These are phyloP conservation scores for Botrytis aclada DNA, from an alignment of 2,329 filamentous ascomycete genomes.

Conservation along the genomic window DNA sequence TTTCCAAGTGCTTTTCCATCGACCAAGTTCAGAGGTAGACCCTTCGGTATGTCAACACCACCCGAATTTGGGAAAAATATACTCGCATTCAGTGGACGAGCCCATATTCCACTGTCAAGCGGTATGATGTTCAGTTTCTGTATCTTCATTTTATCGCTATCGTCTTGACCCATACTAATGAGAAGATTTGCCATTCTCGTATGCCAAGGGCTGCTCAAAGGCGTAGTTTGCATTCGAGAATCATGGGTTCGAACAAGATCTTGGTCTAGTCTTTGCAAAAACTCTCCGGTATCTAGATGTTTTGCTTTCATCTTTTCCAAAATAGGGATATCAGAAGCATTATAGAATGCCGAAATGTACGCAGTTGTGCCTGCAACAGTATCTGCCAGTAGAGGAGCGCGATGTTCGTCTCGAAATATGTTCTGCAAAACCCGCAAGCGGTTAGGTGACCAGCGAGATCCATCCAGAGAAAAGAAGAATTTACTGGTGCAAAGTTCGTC, in stretches of 20 bases:
- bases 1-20: not conserved
- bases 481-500: not conserved
- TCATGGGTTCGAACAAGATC: not conserved
- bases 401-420: not conserved
- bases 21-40: not conserved
- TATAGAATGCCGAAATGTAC: not conserved
- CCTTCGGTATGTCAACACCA: not conserved
- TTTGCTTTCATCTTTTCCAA: not conserved
- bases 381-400: not conserved
- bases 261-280: not conserved
- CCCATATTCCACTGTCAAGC: not conserved
- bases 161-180: not conserved
- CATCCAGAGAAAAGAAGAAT: not conserved
- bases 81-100: not conserved
- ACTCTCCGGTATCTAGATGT: accelerated
- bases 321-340: not conserved
- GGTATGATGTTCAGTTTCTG: not conserved
- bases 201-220: not conserved
- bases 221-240: not conserved
- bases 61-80: not conserved
- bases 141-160: not conserved
- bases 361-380: not conserved
- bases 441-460: not conserved
- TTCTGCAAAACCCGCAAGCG: not conserved
- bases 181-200: not conserved